Evolutionary conservation across 345 rosid species (phyloP).

Genomic region (Heritiera littoralis): DNA sequence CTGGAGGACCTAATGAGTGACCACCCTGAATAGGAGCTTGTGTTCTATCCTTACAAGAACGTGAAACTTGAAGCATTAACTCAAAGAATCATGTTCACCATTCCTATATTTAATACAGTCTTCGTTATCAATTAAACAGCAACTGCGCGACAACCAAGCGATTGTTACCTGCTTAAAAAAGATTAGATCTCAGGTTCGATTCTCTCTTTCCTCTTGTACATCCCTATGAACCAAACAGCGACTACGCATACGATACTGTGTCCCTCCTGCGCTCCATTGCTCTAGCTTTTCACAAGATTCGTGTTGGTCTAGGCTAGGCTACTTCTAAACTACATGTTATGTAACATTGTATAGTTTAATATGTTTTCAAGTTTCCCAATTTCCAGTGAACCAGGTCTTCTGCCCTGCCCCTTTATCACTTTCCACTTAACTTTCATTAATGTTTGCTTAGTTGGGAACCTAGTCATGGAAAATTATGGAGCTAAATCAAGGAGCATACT

Average conservation of each 20-base stretch:
- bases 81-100: no score
- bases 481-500: conserved; percentile 8
- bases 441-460: not conserved
- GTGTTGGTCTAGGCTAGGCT: not conserved
- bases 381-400: conserved; percentile 27
- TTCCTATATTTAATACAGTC: no score
- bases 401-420: not conserved
- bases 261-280: conserved; percentile 14
- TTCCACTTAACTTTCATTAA: not conserved
- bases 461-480: not conserved
- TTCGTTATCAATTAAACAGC: no score
- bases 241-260: not conserved
- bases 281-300: conserved; percentile 23
- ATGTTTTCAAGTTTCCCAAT: conserved; percentile 19
- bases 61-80: not conserved
- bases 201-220: no score
- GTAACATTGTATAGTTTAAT: not conserved
- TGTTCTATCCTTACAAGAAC: not conserved
- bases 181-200: no score
- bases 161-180: no score
- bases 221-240: not conserved
- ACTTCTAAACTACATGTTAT: not conserved
- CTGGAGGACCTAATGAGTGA: not conserved
- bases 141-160: no score
- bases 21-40: not conserved